These are phyloP conservation scores for Chaetoscypha palmicola DNA, from an alignment of 2,329 filamentous ascomycete genomes.

Conservation along the genomic window DNA sequence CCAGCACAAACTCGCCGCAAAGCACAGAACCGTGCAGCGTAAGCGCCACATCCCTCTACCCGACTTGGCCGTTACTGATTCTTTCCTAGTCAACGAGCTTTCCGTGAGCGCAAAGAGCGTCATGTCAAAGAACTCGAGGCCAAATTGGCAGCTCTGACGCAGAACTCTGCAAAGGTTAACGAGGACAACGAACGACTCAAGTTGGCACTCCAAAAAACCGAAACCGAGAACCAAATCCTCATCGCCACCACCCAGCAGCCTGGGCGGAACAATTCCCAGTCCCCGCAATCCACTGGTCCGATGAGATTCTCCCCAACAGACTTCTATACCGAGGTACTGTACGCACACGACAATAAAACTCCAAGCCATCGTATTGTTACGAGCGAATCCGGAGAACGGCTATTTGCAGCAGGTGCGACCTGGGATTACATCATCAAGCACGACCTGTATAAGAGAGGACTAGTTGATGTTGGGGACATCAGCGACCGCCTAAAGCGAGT, in stretches of 20 bases:
- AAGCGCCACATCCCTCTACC: conserved; percentile 31
- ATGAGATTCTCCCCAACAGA: conserved; percentile 66
- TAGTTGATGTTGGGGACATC: conserved; percentile 75
- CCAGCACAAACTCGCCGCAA: conserved; percentile 55
- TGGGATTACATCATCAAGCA: conserved; percentile 88
- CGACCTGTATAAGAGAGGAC: conserved; percentile 65
- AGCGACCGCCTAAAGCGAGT: conserved; percentile 68
- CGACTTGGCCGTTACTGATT: neutral
- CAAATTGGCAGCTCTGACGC: conserved; percentile 72
- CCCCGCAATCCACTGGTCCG: conserved; percentile 50
- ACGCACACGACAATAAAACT: conserved; percentile 53
- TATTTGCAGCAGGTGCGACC: conserved; percentile 69
- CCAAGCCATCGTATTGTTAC: conserved; percentile 63
- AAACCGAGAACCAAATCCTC: conserved; percentile 88
- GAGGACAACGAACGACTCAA: conserved; percentile 84
- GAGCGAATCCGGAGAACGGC: conserved; percentile 57
- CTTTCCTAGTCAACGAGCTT: conserved; percentile 72
- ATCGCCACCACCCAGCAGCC: conserved; percentile 61
- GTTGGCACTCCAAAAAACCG: conserved; percentile 72
- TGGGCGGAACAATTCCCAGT: conserved; percentile 30
- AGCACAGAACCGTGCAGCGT: conserved; percentile 68
- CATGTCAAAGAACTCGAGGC: conserved; percentile 90
- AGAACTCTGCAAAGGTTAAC: conserved; percentile 62
- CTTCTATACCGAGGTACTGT: conserved; percentile 58
- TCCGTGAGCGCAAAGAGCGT: conserved; percentile 90